A percentile compares a stretch with the other conserved stretches of the same genome.
Evolutionary conservation across 441 rosid species (phyloP).

Genomic region (Gossypium schwendimanii): DNA sequence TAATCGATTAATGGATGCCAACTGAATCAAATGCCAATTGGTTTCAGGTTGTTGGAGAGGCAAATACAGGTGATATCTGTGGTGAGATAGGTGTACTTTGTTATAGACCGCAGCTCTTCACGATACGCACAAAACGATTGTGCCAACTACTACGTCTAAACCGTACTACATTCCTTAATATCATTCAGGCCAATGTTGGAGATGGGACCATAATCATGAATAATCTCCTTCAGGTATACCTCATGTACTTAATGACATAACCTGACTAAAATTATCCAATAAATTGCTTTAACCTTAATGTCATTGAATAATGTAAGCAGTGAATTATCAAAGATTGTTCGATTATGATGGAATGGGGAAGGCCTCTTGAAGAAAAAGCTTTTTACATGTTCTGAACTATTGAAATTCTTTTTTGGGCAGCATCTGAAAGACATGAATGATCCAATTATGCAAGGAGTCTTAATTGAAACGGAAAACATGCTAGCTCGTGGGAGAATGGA

Average conservation of each 20-base stretch:
- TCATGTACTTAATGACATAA: neutral
- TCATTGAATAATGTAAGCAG: neutral
- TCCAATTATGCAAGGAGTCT: constrained; percentile 54
- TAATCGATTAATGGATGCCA: neutral
- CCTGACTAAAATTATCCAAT: neutral
- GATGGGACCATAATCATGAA: constrained; percentile 84
- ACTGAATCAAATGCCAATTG: neutral
- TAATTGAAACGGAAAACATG: constrained; percentile 62
- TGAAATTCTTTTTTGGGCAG: constrained; percentile 31
- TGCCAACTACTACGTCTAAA: constrained; percentile 80
- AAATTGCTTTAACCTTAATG: neutral
- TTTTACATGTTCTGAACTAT: neutral
- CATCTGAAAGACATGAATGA: constrained; percentile 59
- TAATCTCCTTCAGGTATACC: constrained; percentile 75
- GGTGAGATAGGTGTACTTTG: constrained; percentile 85
- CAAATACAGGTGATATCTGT: constrained; percentile 54
- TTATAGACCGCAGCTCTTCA: constrained; percentile 79
- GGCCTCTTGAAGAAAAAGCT: neutral
- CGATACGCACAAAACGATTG: constrained; percentile 71
- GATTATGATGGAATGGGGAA: neutral
- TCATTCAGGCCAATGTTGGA: constrained; percentile 77
- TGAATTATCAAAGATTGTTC: neutral
- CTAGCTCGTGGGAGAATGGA: constrained; percentile 75
- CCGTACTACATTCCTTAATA: constrained; percentile 64
- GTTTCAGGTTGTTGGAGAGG: constrained; percentile 62